Percentiles rank a stretch among this genome's conserved stretches.
phyloP scores from a whole-genome alignment of 2,329 filamentous ascomycete genomes.

The Talaromyces sp. region DNA sequence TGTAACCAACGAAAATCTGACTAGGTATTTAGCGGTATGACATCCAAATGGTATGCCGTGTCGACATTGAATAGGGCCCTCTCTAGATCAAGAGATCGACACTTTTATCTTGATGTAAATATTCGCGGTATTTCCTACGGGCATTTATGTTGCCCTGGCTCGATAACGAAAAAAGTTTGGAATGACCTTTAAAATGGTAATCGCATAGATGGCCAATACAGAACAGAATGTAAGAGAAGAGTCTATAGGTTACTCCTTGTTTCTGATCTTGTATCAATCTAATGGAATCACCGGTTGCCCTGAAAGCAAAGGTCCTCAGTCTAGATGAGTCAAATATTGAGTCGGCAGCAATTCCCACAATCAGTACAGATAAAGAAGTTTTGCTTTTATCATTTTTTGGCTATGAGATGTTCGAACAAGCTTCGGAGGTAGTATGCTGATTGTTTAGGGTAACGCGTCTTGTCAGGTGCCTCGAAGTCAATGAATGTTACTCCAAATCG shows the following conservation, averaged over 20 bases:
- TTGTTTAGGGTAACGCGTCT: constrained; percentile 69
- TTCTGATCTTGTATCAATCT: neutral
- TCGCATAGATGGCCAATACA: neutral
- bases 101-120: neutral
- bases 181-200: neutral
- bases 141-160: neutral
- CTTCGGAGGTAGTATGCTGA: constrained; percentile 66
- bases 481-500: constrained; percentile 76
- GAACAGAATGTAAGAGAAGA: neutral
- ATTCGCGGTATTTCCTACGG: neutral
- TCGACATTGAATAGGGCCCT: too few species aligned
- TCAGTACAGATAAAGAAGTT: neutral
- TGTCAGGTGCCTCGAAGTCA: constrained; percentile 70
- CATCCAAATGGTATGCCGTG: too few species aligned
- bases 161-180: neutral
- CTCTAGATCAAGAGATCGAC: neutral
- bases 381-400: neutral
- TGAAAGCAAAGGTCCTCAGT: neutral
- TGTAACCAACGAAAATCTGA: too few species aligned
- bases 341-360: neutral
- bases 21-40: too few species aligned
- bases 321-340: neutral
- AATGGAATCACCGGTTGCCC: neutral
- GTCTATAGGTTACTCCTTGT: neutral
- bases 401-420: constrained; percentile 64